Base-by-base conservation (phyloP, 2,329 filamentous ascomycete genomes). In the Colletotrichum spinosum region DNA sequence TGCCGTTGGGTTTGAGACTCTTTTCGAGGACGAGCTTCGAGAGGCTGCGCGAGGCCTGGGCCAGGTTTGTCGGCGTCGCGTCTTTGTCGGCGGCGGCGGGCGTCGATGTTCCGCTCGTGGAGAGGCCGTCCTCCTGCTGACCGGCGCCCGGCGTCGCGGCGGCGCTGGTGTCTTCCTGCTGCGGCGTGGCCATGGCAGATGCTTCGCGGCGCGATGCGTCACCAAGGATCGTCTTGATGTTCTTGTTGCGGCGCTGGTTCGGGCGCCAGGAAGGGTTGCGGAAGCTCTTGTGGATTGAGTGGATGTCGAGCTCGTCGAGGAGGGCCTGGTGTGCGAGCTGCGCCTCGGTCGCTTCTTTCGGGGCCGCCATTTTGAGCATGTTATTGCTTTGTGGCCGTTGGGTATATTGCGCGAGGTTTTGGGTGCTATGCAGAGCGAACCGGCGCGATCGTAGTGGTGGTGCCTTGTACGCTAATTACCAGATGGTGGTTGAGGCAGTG, bases 181-280 rank as follows among this genome's bases (percentile, higher is more conserved):
- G 91, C 0, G 93, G 86, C 2, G 88, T 97, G 13, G 91, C 93
- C 74, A 94, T 84, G 41, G 92, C 86, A 13, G 67, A 69, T n/a
- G 93, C 93, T 82, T 98, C 95, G 75, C 92, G 93, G 71, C 93
- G 91, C 25, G 92, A 88, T 11, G 92, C 92, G 73, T 99, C 96
- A 65, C 93, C 92, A 67, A 99, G 86, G 68, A 99, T 96, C 72
- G 97, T 93, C 80, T 98, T 98, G 79, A 98, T 90, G 79, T 97
- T 98, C 84, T 99, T 99, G 87, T 99, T 99, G 79, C 96, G 93
- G 55, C 96, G 94, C 78, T 94, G 91, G 70, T 95, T 93, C 13
- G 96, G 93, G 75, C 92, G 94, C 96, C 96, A 99, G 76, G 88
- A 82, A 3, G 91, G 84, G 76, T 94, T 97, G 78, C 95, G 94